Base-by-base conservation (phyloP, 345 rosid species). In the Trapa incisa region DNA sequence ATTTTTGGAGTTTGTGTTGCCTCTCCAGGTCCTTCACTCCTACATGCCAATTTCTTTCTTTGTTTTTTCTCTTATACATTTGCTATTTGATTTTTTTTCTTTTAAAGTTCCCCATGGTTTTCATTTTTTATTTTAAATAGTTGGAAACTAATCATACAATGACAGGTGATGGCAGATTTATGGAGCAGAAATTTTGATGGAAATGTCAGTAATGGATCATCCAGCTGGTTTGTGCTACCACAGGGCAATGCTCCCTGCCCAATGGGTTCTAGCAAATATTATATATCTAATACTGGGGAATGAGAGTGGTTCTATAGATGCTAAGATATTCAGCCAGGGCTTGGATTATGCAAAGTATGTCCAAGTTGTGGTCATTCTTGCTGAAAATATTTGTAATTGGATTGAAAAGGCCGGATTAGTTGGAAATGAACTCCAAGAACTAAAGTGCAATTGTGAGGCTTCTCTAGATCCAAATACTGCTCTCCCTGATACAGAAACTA, bases 101-200 rank as follows among this genome's bases (percentile, higher is more conserved):
- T 32, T 58, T 29, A 22, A 22, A 22, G 29, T 58, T 58, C 4
- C 2, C 12, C 32, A 5, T 58, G 37, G 3, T n/a, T 65, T 64
- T 22, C 29, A 6, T 17, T 37, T 37, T 62, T 17, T 50, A 33
- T 68, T 78, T 68, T 73, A 81, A 79, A 76, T 73, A 77, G 76
- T 61, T 71, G 84, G 80, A 78, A 72, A 82, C 96, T 93, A 81
- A 90, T 93, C 83, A 82, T 81, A 81, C 78, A 78, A 67, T 88
- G 96, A 87, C 98, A 93, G 98, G 84, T 85, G 87, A 84, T 89
- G 83, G 72, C 96, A 93, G 98, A 84, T 76, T 69, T 83, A 70
- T 78, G 76, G 78, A 75, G 94, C 82, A 65, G 70, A 78, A 79
- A 69, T 84, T 62, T 66, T 86, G 74, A 73, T 61, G 10, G 81